Evolutionary conservation across 2,329 filamentous ascomycete genomes (phyloP).

Genomic region (Mycosphaerelloides madeirae): DNA sequence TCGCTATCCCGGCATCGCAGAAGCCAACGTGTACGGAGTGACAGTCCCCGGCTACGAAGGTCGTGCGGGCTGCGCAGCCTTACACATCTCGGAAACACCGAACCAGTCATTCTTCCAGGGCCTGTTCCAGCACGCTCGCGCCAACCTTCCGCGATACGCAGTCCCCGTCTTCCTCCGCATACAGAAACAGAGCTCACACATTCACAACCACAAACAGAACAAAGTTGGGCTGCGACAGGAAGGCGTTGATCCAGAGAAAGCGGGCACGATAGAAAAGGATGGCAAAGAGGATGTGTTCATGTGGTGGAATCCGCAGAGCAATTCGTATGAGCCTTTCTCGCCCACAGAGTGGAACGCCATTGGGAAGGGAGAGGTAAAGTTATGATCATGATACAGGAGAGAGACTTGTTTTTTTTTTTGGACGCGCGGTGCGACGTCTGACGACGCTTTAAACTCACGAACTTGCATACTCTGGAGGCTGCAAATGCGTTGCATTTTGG

Average conservation of each 20-base stretch:
- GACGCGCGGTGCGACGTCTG: too few relatives aligned
- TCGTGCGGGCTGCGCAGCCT: slow-evolving; percentile 53
- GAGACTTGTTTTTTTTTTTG: too few relatives aligned
- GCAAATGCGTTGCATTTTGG: too few relatives aligned
- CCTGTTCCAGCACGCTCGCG: slow-evolving; percentile 54
- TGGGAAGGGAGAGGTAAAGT: slow-evolving; percentile 31
- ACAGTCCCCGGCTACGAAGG: slow-evolving; percentile 43
- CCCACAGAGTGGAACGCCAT: slow-evolving; percentile 55
- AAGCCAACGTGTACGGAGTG: slow-evolving; percentile 47
- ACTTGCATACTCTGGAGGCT: too few relatives aligned
- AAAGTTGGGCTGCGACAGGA: slow-evolving; percentile 66
- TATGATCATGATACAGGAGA: slow-evolving; percentile 9
- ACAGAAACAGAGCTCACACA: slow-evolving; percentile 52
- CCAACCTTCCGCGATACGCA: slow-evolving; percentile 65
- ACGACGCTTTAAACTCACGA: too few relatives aligned
- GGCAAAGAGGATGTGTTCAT: slow-evolving; percentile 44
- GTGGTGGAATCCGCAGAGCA: slow-evolving; percentile 46
- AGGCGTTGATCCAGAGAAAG: slow-evolving; percentile 57
- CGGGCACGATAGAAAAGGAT: slow-evolving; percentile 42
- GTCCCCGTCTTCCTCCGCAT: slow-evolving; percentile 68
- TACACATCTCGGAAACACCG: slow-evolving; percentile 49
- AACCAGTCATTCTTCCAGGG: slow-evolving; percentile 49
- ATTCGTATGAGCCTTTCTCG: slow-evolving; percentile 55
- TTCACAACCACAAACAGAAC: slow-evolving; percentile 76
- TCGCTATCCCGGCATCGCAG: slow-evolving; percentile 37